Base-by-base conservation (phyloP, 805 yeast genomes). In the Saccharomycopsis lassenensis region DNA sequence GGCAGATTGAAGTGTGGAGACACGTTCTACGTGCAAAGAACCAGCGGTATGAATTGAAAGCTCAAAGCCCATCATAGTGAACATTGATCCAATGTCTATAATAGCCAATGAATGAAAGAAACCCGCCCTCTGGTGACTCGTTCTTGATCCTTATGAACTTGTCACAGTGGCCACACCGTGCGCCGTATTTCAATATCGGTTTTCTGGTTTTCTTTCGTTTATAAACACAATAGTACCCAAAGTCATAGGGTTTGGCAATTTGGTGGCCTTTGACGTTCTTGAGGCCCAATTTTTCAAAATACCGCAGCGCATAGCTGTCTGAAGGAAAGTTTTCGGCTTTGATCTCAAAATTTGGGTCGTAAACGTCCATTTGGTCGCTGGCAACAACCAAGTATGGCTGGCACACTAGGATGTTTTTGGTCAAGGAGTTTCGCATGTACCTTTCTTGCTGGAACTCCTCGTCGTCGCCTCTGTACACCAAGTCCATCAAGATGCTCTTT, bases 41-140 rank as follows among this genome's bases (percentile, higher is more conserved):
- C 7, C 7, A 22, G 11, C 7, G 10, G 11, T 11, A 8, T 8
- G 24, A 22, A 22, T 8, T 8, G 11, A 22, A 22, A 22, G 24
- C 29, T 26, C 7, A 29, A 15, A 18, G 12, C 16, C 24, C 26
- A 20, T 38, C 39, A 19, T 28, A 38, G 24, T 38, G 42, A 18
- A 29, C n/a, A 5, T 15, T 34, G 14, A 38, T 29, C 42, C 42
- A 38, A 24, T 38, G 42, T n/a, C 28, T 34, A 15, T 34, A 38
- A 24, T 38, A 38, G 17, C 24, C 32, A 16, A 38, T 34, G 23
- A 29, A 38, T 22, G 39, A 34, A 8, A 38, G 21, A 24, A 38
- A 38, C 18, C 42, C 42, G 10, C 42, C 39, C 16, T 38, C 42
- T n/a, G 37, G 28, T 5, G 29, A 34, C 14, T 34, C 31, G 18